Evolutionary conservation across 1,139 yeast genomes (phyloP).

Genomic region (Yamadazyma diospyri): DNA sequence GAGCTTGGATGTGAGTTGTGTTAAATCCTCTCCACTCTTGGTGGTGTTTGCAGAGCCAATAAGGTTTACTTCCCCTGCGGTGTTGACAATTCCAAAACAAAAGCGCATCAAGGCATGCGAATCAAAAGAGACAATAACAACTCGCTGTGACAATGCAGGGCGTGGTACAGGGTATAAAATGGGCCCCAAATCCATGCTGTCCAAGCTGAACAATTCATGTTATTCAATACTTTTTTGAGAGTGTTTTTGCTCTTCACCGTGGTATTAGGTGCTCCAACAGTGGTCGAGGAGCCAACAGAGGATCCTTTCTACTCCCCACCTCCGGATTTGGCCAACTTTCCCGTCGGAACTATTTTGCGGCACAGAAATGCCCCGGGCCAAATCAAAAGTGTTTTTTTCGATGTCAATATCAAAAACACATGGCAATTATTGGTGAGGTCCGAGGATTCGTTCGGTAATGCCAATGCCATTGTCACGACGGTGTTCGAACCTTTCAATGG

Average conservation of each 20-base stretch:
- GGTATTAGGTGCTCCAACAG: constrained; percentile 2
- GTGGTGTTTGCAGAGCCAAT: too few relatives aligned
- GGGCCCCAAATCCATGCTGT: too few relatives aligned
- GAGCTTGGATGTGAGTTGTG: too few relatives aligned
- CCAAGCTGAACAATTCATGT: too few relatives aligned
- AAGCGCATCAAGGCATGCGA: too few relatives aligned
- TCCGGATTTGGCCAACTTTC: constrained; percentile 17
- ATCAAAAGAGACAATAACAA: too few relatives aligned
- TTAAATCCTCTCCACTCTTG: too few relatives aligned
- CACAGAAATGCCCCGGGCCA: constrained; percentile 21
- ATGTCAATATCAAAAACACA: constrained; percentile 21
- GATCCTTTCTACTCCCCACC: constrained; percentile 24
- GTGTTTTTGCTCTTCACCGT: constrained; percentile 1
- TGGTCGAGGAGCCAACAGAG: constrained; percentile 9
- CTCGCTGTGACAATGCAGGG: too few relatives aligned
- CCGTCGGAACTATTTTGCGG: constrained; percentile 21
- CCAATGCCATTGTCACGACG: constrained; percentile 30
- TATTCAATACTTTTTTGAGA: neutral
- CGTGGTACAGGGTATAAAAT: too few relatives aligned
- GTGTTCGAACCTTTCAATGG: constrained; percentile 30
- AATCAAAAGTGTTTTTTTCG: constrained; percentile 16
- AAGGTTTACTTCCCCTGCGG: too few relatives aligned
- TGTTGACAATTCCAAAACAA: too few relatives aligned
- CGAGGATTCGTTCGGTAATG: constrained; percentile 26
- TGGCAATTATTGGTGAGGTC: constrained; percentile 35